Conservation (phyloP, 306 rosid genomes). For the Gleditsia sinensis region DNA sequence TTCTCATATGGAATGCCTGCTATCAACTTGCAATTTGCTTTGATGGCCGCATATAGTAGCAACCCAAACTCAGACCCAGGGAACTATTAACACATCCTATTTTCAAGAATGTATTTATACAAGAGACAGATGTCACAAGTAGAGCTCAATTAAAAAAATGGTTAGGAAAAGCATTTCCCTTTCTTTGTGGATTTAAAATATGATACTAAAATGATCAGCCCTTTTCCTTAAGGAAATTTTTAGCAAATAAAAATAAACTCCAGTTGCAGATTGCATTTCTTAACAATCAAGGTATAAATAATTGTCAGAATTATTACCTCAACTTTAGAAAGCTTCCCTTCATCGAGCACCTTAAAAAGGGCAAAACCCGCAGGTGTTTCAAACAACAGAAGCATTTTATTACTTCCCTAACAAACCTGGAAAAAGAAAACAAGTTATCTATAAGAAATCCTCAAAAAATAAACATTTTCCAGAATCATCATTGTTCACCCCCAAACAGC, state of each 20-base stretch:
- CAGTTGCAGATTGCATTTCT: background rate
- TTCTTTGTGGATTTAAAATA: background rate
- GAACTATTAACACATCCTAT: background rate
- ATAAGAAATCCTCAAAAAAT: background rate
- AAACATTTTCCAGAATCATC: background rate
- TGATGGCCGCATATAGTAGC: background rate
- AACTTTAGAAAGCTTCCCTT: slow-evolving; percentile 66
- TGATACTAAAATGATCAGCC: background rate
- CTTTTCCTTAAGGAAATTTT: background rate
- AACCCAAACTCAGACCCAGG: background rate
- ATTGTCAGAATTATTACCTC: slow-evolving; percentile 46
- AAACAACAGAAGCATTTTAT: slow-evolving; percentile 59
- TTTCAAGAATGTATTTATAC: background rate
- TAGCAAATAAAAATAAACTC: background rate
- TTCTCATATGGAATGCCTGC: background rate
- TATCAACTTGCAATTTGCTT: background rate
- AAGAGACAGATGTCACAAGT: background rate
- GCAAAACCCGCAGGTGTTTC: slow-evolving; percentile 71
- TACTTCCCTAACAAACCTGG: slow-evolving; percentile 27
- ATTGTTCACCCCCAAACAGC: background rate
- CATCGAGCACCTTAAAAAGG: slow-evolving; percentile 69
- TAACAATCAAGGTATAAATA: background rate
- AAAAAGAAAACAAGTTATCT: background rate
- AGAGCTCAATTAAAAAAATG: background rate
- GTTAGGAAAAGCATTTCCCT: background rate